phyloP scores from a whole-genome alignment of 768 basidiomycete species.

The Terana coerulea region DNA sequence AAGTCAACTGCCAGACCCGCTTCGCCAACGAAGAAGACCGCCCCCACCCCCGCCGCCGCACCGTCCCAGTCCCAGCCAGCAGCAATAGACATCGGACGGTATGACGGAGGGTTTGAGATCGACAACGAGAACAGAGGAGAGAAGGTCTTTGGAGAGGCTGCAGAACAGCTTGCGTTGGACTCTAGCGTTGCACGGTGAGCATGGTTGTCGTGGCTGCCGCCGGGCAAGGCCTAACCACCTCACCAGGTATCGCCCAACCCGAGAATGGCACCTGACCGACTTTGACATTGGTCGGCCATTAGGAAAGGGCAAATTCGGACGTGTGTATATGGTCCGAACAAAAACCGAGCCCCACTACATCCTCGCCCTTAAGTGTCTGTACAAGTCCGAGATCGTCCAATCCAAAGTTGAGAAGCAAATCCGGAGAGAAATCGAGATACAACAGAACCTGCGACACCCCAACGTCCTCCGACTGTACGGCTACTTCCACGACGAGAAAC shows the following conservation, averaged over 20 bases:
- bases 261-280: slow-evolving; percentile 78
- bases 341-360: slow-evolving; percentile 87
- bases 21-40: slow-evolving; percentile 27
- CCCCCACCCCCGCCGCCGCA: slow-evolving; percentile 20
- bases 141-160: slow-evolving; percentile 71
- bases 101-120: slow-evolving; percentile 95
- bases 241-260: slow-evolving; percentile 57
- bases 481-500: slow-evolving; percentile 97
- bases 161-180: slow-evolving; percentile 78
- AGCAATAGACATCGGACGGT: slow-evolving; percentile 75
- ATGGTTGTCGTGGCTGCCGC: not conserved
- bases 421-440: slow-evolving; percentile 96
- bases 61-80: slow-evolving; percentile 14
- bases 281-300: slow-evolving; percentile 96
- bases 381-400: slow-evolving; percentile 93
- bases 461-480: slow-evolving; percentile 93
- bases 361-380: slow-evolving; percentile 93
- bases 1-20: slow-evolving; percentile 11
- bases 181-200: slow-evolving; percentile 69
- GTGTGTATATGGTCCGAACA: slow-evolving; percentile 97
- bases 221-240: not conserved
- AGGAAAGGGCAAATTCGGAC: slow-evolving; percentile 99
- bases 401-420: slow-evolving; percentile 95
- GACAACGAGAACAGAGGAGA: slow-evolving; percentile 83
- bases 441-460: slow-evolving; percentile 93